Base-by-base conservation (phyloP, 345 rosid species). In the Clausena lansium region DNA sequence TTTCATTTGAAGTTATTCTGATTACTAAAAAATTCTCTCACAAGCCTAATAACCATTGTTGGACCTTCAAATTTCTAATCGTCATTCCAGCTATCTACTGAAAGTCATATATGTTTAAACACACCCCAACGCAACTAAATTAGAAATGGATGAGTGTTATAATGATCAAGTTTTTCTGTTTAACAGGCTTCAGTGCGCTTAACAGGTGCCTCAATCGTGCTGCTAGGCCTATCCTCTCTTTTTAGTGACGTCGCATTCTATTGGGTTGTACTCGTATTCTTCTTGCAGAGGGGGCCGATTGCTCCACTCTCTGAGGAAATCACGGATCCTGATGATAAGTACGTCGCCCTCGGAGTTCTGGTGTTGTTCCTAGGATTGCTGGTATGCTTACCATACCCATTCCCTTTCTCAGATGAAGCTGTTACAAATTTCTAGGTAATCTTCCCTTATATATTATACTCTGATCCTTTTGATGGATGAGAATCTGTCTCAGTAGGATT, bases 181-280 rank as follows among this genome's bases (percentile, higher is more conserved):
- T 36, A 61, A 70, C 92, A 95, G 99, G 91, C 90, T 36, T 90
- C 98, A 35, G 19, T 89, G 74, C 87, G 98, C 77, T 86, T 92
- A 52, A 92, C 97, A 0, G 88, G 81, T 60, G 72, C 77, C 74
- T 90, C 97, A 45, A 89, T 93, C 35, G 91, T 25, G 38, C 89
- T 95, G 70, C 94, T 95, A 27, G 97, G 94, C 4, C 69, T 95
- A 30, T 88, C 95, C 35, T 92, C 99, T 4, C 82, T 92, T 81
- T 85, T 91, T 84, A 92, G 82, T 30, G 99, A 95, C 60, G 94
- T 95, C 2, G 94, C 97, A 35, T 95, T 95, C 86, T 92, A 91
- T 83, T 95, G 99, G 99, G 94, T 90, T 70, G 94, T 78, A 78
- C 88, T 93, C 78, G 85, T 95, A 82, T 88, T 91, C 89, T 88